These are phyloP conservation scores for Parietaria judaica DNA, from an alignment of 306 rosid genomes.

Conservation along the genomic window DNA sequence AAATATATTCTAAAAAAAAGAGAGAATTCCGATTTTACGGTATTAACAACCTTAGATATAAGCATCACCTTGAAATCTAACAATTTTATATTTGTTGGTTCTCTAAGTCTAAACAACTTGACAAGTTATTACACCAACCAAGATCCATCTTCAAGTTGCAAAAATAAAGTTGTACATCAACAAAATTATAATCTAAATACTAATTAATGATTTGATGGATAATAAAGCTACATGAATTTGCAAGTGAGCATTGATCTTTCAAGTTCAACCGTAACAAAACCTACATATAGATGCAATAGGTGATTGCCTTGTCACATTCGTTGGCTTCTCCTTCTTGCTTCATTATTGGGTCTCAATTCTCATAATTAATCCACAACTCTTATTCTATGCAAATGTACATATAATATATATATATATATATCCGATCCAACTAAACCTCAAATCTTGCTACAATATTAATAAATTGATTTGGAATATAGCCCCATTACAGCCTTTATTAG, in stretches of 20 bases:
- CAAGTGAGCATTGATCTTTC: neutral
- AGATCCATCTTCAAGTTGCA: neutral
- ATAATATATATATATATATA: neutral
- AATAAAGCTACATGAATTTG: neutral
- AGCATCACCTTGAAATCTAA: no score
- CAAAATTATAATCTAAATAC: neutral
- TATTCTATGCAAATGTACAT: neutral
- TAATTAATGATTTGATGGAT: neutral
- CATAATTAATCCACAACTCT: slow-evolving; percentile 1
- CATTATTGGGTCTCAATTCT: slow-evolving; percentile 9
- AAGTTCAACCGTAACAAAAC: slow-evolving; percentile 2
- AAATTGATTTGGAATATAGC: neutral
- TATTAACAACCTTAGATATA: no score
- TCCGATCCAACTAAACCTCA: slow-evolving; percentile 8
- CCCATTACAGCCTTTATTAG: slow-evolving; percentile 14
- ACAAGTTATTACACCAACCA: neutral
- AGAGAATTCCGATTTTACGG: no score
- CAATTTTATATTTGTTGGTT: neutral
- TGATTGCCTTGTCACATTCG: slow-evolving; percentile 15
- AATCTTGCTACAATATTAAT: slow-evolving; percentile 6
- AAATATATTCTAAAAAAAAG: no score
- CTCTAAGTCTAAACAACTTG: neutral
- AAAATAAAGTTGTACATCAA: neutral
- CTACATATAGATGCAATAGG: slow-evolving; percentile 1
- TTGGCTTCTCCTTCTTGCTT: slow-evolving; percentile 13